Evolutionary conservation across 192 early-diverging fungal genomes (phyloP), one percentile per base, ranked within the genome.

Genomic region (Coemansia pectinata): DNA sequence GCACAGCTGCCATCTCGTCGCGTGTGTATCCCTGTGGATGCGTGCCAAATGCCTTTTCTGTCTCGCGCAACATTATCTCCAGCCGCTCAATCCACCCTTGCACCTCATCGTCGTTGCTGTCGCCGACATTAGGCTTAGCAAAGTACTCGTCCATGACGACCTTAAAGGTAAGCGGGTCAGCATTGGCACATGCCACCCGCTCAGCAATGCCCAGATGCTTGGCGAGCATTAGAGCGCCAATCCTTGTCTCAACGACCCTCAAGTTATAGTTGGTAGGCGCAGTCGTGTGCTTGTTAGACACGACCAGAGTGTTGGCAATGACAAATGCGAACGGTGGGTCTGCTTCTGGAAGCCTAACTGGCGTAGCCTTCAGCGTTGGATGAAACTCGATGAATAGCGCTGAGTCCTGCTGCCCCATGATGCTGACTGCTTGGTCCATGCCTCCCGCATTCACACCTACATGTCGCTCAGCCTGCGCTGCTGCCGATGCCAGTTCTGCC

Each of bases 381-480:
- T 90, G 75, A 81, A 97, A 97, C 67, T 95, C 87, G 73, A 97
- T 92, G 63, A 94, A 86, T 34, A 94, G 85, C 3, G 93, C 92
- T 27, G 87, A 88, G 9, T 86, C 88, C 50, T 85, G 87, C 41
- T 85, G 77, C 19, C 89, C 90, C 77, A 95, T 92, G 63, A 98
- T 89, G 27, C 93, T 96, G 63, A 90, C 91, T n/a, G 93, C 87
- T 73, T 98, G 95, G 73, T 98, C 96, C 96, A 98, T 98, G 60
- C 77, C 91, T 61, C 87, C 86, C 55, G 79, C 80, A 70, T 92
- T 91, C 10, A 96, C 92, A 34, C 96, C 96, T 7, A 90, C 89
- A 74, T 92, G 88, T 12, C 89, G 88, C 74, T 98, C 96, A 44
- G 87, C 85, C 21, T 85, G 73, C 62, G 95, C 94, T 12, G 95